phyloP scores from a whole-genome alignment of 1,139 yeast genomes.

The Candida tropicalis region DNA sequence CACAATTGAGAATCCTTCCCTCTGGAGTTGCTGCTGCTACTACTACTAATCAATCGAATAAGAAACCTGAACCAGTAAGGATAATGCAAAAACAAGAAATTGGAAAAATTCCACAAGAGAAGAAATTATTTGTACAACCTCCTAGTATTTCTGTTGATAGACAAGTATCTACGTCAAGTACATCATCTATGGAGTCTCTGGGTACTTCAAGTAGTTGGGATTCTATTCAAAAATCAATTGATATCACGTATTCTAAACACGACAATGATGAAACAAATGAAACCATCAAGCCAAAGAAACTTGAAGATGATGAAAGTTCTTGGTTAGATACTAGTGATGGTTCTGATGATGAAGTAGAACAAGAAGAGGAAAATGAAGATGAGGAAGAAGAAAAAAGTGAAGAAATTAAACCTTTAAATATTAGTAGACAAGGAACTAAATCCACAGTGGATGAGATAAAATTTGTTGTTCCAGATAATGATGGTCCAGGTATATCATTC shows the following conservation, averaged over 20 bases:
- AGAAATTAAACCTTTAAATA: slow-evolving; percentile 14
- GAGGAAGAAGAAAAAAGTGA: slow-evolving; percentile 6
- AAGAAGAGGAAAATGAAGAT: slow-evolving; percentile 4
- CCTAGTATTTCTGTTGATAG: neutral
- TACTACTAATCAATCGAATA: too few species aligned
- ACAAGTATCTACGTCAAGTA: slow-evolving; percentile 8
- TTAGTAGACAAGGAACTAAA: slow-evolving; percentile 3
- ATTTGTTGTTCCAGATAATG: slow-evolving; percentile 19
- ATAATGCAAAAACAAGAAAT: neutral
- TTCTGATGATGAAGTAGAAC: slow-evolving; percentile 6
- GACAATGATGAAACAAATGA: neutral
- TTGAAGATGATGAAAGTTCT: slow-evolving; percentile 13
- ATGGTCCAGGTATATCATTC: slow-evolving; percentile 39
- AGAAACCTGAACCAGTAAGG: neutral
- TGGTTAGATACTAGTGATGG: slow-evolving; percentile 13
- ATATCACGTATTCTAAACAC: slow-evolving; percentile 20
- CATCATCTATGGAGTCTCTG: slow-evolving; percentile 10
- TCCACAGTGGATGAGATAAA: neutral
- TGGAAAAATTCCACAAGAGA: neutral
- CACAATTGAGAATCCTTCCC: slow-evolving; percentile 2
- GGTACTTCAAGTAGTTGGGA: slow-evolving; percentile 31
- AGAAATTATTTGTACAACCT: neutral
- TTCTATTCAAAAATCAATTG: slow-evolving; percentile 38
- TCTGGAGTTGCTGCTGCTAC: neutral
- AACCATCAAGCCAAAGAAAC: slow-evolving; percentile 10